These are phyloP conservation scores for Sporothrix curviconia DNA, from an alignment of 2,329 filamentous ascomycete genomes.

Conservation along the genomic window DNA sequence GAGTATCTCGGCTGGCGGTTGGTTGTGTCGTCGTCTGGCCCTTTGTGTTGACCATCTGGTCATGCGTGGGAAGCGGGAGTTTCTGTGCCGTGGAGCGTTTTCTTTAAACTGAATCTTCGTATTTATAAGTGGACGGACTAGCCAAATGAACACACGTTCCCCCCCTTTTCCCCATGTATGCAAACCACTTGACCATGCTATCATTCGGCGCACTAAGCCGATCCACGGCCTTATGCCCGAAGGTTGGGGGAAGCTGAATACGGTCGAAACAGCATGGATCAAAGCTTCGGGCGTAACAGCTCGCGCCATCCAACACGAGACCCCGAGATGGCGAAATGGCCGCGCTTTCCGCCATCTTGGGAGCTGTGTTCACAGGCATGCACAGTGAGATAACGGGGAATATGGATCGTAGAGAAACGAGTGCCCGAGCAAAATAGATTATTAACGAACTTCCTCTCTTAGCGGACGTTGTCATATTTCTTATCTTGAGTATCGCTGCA, in stretches of 20 bases:
- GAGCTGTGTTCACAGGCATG: too few relatives aligned
- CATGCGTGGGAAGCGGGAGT: background rate
- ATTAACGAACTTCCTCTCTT: too few relatives aligned
- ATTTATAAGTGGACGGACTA: background rate
- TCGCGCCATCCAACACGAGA: background rate
- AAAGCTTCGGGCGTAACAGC: background rate
- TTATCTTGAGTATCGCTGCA: too few relatives aligned
- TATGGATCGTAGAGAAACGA: too few relatives aligned
- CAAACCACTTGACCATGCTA: background rate
- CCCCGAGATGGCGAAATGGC: background rate
- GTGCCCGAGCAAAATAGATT: too few relatives aligned
- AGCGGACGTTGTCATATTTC: too few relatives aligned
- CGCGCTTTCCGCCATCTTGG: constrained; percentile 4
- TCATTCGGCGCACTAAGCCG: background rate
- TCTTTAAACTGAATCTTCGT: background rate
- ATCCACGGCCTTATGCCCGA: background rate
- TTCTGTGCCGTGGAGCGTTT: background rate
- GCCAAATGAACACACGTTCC: constrained; percentile 6
- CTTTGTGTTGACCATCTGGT: background rate
- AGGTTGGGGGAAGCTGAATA: background rate
- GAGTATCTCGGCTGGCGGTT: too few relatives aligned
- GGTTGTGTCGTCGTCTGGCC: too few relatives aligned
- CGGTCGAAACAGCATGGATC: background rate
- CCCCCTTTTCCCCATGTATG: background rate
- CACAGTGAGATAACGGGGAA: background rate